phyloP scores from a whole-genome alignment of 164 flowering plant species.

The Aristolochia fimbriata region DNA sequence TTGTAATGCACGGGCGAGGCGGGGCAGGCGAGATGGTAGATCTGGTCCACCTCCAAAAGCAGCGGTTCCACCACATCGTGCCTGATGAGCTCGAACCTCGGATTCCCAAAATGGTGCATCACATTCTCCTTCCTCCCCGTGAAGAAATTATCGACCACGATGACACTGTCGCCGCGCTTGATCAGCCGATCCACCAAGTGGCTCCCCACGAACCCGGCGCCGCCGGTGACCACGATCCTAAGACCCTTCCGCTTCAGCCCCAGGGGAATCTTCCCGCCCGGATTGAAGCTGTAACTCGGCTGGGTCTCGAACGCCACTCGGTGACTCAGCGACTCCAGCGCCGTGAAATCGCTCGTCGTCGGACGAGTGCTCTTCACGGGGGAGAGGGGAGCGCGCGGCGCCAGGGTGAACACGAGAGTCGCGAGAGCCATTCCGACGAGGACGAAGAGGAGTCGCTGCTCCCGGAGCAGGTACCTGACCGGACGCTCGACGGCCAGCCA shows the following conservation, averaged over 20 bases:
- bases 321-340: conserved; percentile 6
- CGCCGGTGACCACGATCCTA: conserved; percentile 84
- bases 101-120: conserved; percentile 82
- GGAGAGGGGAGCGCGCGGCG: conserved; percentile 17
- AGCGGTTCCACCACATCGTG: conserved; percentile 92
- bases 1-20: conserved; percentile 93
- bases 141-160: conserved; percentile 89
- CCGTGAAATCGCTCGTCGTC: conserved; percentile 8
- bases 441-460: conserved; percentile 64
- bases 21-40: conserved; percentile 91
- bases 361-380: neutral
- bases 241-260: conserved; percentile 67
- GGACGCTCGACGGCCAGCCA: conserved; percentile 39
- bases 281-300: conserved; percentile 4
- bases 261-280: conserved; percentile 62
- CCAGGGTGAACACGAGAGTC: conserved; percentile 43
- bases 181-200: conserved; percentile 84
- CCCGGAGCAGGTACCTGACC: conserved; percentile 58
- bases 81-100: conserved; percentile 76
- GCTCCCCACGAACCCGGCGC: conserved; percentile 92
- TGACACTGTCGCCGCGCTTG: conserved; percentile 74
- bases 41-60: conserved; percentile 85
- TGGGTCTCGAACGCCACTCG: conserved; percentile 5
- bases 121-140: conserved; percentile 87
- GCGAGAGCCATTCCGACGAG: conserved; percentile 65